A percentile compares a stretch with the other conserved stretches of the same genome.
Conservation (phyloP, 202 grass and related monocot species). For the Carex sylvatica region DNA sequence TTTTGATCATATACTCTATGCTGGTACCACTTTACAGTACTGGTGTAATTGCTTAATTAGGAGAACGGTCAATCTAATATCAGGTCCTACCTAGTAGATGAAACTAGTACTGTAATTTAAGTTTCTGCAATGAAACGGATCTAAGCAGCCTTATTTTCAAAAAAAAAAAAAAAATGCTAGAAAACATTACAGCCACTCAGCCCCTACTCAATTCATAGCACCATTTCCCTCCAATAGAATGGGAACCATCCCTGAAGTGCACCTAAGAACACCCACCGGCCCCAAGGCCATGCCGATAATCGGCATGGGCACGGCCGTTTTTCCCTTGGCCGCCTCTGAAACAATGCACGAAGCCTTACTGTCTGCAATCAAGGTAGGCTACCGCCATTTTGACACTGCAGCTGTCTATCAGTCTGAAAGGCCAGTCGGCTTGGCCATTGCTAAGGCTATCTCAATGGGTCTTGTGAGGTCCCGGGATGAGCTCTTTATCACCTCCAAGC, state of each 20-base stretch:
- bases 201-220: not conserved
- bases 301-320: slow-evolving; percentile 64
- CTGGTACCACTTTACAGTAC: too few relatives aligned
- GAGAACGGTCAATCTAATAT: too few relatives aligned
- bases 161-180: too few relatives aligned
- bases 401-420: slow-evolving; percentile 56
- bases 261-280: not conserved
- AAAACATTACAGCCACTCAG: not conserved
- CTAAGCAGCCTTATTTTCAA: too few relatives aligned
- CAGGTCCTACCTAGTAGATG: too few relatives aligned
- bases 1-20: too few relatives aligned
- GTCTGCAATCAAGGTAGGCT: slow-evolving; percentile 51
- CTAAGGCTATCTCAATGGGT: slow-evolving; percentile 43
- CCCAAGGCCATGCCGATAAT: slow-evolving; percentile 43
- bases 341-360: slow-evolving; percentile 40
- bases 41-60: too few relatives aligned
- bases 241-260: slow-evolving; percentile 18
- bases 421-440: slow-evolving; percentile 56
- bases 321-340: slow-evolving; percentile 34
- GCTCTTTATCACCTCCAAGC: slow-evolving; percentile 82
- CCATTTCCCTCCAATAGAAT: not conserved
- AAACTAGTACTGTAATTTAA: too few relatives aligned
- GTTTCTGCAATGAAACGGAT: too few relatives aligned
- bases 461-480: slow-evolving; percentile 42
- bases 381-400: slow-evolving; percentile 75